Evolutionary conservation across 2,329 filamentous ascomycete species (phyloP).

Genomic region (Basipetospora chlamydospora): DNA sequence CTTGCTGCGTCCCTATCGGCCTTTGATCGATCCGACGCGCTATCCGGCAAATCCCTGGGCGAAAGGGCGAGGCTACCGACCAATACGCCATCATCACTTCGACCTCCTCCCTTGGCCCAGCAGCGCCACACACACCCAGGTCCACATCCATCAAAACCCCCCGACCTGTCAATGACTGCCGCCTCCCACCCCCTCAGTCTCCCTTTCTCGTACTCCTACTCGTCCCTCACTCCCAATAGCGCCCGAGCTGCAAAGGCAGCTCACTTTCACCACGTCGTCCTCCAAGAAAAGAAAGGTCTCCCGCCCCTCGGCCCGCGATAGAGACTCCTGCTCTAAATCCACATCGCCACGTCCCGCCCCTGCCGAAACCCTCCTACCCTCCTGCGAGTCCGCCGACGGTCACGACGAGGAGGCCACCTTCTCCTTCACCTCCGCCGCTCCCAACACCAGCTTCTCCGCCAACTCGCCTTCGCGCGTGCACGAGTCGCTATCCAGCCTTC

Average conservation of each 20-base stretch:
- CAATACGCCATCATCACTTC: too few species aligned
- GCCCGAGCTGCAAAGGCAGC: slow-evolving; percentile 49
- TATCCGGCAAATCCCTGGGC: too few species aligned
- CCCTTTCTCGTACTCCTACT: background rate
- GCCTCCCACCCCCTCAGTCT: slow-evolving; percentile 8
- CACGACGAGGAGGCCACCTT: slow-evolving; percentile 26
- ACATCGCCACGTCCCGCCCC: slow-evolving; percentile 22
- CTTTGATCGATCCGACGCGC: too few species aligned
- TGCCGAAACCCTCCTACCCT: slow-evolving; percentile 34
- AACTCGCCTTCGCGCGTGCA: too few species aligned
- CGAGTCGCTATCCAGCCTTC: slow-evolving; percentile 21
- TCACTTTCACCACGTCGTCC: slow-evolving; percentile 59
- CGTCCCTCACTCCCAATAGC: slow-evolving; percentile 6
- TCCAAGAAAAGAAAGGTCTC: slow-evolving; percentile 57
- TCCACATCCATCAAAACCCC: too few species aligned
- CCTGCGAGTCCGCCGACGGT: slow-evolving; percentile 31
- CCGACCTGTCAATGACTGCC: too few species aligned
- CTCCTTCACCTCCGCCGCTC: slow-evolving; percentile 30
- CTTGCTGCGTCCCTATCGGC: too few species aligned
- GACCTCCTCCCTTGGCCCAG: too few species aligned
- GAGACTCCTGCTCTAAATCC: slow-evolving; percentile 18
- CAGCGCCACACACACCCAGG: too few species aligned
- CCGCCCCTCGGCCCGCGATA: slow-evolving; percentile 30
- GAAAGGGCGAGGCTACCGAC: too few species aligned
- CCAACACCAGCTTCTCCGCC: slow-evolving; percentile 10